Conservation (phyloP, 2,329 filamentous ascomycete genomes). For the Pyrenochaeta sp. region DNA sequence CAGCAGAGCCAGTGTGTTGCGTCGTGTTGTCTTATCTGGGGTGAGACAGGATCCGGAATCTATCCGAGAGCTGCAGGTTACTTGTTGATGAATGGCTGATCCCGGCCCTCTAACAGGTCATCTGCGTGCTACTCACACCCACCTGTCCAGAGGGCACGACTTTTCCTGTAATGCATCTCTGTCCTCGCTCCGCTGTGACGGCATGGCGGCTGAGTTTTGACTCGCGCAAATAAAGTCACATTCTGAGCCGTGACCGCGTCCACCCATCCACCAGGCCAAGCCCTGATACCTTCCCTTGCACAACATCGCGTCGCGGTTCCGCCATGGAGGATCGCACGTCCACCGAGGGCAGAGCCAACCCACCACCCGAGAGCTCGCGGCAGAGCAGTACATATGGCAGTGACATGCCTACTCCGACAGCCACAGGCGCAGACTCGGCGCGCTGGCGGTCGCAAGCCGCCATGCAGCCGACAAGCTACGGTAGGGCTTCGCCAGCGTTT, state of each 20-base stretch:
- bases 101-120: constrained; percentile 25
- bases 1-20: neutral
- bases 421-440: constrained; percentile 32
- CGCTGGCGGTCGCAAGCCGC: constrained; percentile 41
- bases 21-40: constrained; percentile 7
- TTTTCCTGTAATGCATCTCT: constrained; percentile 15
- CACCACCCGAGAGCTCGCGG: constrained; percentile 33
- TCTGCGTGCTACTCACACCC: constrained; percentile 29
- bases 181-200: constrained; percentile 8
- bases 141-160: constrained; percentile 22
- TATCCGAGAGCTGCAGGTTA: constrained; percentile 11
- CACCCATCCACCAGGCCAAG: constrained; percentile 1
- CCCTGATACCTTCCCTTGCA: constrained; percentile 13
- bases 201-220: constrained; percentile 22
- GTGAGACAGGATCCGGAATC: constrained; percentile 19
- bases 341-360: constrained; percentile 32
- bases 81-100: constrained; percentile 20
- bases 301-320: constrained; percentile 17
- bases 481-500: constrained; percentile 26
- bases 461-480: constrained; percentile 45
- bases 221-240: constrained; percentile 23
- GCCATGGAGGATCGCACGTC: constrained; percentile 44
- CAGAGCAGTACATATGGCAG: constrained; percentile 38
- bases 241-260: constrained; percentile 15
- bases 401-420: constrained; percentile 31